Conservation (phyloP, 1,284 basidiomycete species). For the Apiotrichum sp. region DNA sequence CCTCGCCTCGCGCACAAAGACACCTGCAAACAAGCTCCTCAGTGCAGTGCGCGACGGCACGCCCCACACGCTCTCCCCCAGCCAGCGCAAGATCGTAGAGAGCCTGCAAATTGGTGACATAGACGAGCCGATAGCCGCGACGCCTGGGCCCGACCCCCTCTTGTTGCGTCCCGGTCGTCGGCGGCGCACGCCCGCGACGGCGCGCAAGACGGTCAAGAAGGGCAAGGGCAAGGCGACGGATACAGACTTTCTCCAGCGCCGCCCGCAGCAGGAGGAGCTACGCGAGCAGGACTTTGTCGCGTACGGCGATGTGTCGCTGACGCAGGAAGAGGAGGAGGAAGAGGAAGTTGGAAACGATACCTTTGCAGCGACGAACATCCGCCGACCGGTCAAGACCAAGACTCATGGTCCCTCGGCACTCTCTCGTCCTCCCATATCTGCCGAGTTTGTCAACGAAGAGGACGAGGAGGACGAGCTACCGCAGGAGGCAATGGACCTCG, state of each 20-base stretch:
- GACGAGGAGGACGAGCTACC: too few relatives aligned
- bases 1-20: too few relatives aligned
- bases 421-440: not conserved
- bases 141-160: constrained; percentile 7
- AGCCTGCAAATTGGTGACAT: not conserved
- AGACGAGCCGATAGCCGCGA: not conserved
- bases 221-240: not conserved
- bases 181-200: too few relatives aligned
- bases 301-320: not conserved
- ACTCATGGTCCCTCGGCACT: not conserved
- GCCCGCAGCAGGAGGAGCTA: not conserved
- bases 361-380: constrained; percentile 1
- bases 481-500: too few relatives aligned
- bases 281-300: not conserved
- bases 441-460: too few relatives aligned
- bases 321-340: constrained; percentile 1
- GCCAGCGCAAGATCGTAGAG: not conserved
- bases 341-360: constrained; percentile 12
- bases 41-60: too few relatives aligned
- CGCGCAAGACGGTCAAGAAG: too few relatives aligned
- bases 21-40: too few relatives aligned
- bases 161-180: not conserved
- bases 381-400: not conserved
- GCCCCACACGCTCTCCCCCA: not conserved
- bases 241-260: not conserved